A percentile compares a stretch with the other conserved stretches of the same genome.
These are phyloP conservation scores for Ceratocystis albifundus DNA, from an alignment of 2,329 filamentous ascomycete genomes.

Conservation along the genomic window DNA sequence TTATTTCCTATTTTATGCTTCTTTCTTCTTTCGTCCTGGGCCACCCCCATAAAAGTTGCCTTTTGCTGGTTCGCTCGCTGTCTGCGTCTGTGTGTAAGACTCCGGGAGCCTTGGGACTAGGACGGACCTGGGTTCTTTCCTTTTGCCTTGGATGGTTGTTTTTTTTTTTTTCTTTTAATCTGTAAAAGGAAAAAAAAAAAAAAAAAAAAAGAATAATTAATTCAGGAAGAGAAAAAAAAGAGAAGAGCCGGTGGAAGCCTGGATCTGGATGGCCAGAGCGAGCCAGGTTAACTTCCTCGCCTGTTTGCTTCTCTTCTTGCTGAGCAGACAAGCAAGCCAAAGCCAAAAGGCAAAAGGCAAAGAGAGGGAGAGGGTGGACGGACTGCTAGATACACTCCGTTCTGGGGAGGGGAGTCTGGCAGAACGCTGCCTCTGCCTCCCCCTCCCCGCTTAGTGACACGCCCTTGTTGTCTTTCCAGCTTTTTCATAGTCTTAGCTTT, in stretches of 20 bases:
- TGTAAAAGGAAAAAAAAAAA: neutral
- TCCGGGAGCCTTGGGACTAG: constrained; percentile 12
- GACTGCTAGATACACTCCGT: neutral
- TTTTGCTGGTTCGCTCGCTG: constrained; percentile 11
- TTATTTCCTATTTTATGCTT: neutral
- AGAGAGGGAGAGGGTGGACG: neutral
- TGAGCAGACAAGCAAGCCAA: neutral
- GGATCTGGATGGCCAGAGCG: neutral
- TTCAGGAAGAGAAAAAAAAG: neutral
- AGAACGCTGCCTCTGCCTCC: too few relatives aligned
- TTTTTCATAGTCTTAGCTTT: neutral
- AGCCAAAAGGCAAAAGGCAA: neutral
- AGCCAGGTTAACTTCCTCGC: neutral
- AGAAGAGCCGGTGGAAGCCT: constrained; percentile 3
- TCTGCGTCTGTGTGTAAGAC: constrained; percentile 14
- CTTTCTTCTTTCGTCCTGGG: neutral
- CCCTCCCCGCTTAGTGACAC: neutral
- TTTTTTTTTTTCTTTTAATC: neutral
- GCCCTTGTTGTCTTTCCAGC: neutral
- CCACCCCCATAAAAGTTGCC: neutral
- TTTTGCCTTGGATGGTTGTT: neutral
- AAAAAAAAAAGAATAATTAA: neutral
- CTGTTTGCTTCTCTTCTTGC: neutral
- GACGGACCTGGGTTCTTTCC: constrained; percentile 7
- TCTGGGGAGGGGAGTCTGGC: too few relatives aligned